phyloP scores from a whole-genome alignment of 306 rosid genomes.

The Rubus parviflorus region DNA sequence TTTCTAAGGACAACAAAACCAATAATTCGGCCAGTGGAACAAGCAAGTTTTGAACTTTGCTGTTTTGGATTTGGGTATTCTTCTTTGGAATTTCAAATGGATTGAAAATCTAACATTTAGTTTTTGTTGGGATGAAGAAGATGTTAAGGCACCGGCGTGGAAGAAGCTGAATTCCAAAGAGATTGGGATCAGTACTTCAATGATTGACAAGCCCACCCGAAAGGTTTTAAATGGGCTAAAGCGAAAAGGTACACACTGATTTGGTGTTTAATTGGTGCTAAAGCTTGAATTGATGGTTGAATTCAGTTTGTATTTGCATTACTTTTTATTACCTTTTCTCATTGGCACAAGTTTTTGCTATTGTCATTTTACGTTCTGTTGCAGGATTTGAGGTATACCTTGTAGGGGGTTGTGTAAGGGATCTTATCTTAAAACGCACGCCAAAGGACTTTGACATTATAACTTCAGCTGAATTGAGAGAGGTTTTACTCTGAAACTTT shows the following conservation, averaged over 20 bases:
- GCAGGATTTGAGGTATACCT: conserved; percentile 56
- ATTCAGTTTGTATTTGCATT: not conserved
- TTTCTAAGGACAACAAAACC: conserved; percentile 5
- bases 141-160: conserved; percentile 44
- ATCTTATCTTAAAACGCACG: conserved; percentile 45
- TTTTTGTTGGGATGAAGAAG: conserved; percentile 26
- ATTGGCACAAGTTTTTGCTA: conserved; percentile 12
- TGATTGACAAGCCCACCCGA: conserved; percentile 60
- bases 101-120: not conserved
- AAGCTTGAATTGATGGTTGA: not conserved
- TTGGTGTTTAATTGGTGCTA: not conserved
- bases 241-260: conserved; percentile 49
- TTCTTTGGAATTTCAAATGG: conserved; percentile 3
- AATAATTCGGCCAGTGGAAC: conserved; percentile 26
- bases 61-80: conserved; percentile 7
- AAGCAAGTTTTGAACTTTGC: conserved; percentile 41
- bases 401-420: conserved; percentile 59
- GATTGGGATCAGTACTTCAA: conserved; percentile 66
- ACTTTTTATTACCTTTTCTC: not conserved
- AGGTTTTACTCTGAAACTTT: conserved; percentile 49
- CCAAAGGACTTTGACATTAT: conserved; percentile 60
- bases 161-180: conserved; percentile 70
- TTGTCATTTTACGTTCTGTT: not conserved
- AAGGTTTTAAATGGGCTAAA: conserved; percentile 68
- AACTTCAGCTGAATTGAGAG: conserved; percentile 77